Evolutionary conservation across 345 rosid species (phyloP).

Genomic region (Erysimum cheiranthoides): DNA sequence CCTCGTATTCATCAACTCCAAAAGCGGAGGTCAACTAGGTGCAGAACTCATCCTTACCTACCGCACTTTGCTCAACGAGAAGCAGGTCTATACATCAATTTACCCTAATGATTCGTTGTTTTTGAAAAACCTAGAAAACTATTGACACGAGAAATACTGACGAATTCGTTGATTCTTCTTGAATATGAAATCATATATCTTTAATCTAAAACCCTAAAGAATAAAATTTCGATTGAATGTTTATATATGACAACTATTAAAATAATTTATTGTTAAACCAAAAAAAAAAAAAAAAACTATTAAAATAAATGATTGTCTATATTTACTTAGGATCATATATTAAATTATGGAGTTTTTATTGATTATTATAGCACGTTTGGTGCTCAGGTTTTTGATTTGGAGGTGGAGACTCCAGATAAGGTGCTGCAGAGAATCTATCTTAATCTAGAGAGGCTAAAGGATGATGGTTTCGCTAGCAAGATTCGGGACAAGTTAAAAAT

Average conservation of each 20-base stretch:
- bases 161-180: background rate
- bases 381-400: conserved; percentile 77
- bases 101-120: conserved; percentile 7
- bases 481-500: conserved; percentile 65
- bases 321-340: conserved; percentile 3
- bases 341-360: background rate
- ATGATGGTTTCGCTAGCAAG: conserved; percentile 51
- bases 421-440: conserved; percentile 62
- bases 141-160: background rate
- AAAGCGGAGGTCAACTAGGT: conserved; percentile 91
- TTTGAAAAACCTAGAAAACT: background rate
- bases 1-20: conserved; percentile 83
- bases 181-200: background rate
- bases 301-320: background rate
- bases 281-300: background rate
- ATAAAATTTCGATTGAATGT: background rate
- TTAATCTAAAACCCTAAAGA: background rate
- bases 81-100: conserved; percentile 54
- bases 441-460: conserved; percentile 67
- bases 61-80: conserved; percentile 57
- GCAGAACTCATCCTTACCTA: conserved; percentile 73
- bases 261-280: background rate
- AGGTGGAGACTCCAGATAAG: conserved; percentile 69
- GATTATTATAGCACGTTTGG: conserved; percentile 26
- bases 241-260: background rate